A percentile compares a stretch with the other conserved stretches of the same genome.
These are phyloP conservation scores for Blastobotrys mokoenaii DNA, from an alignment of 805 yeast species.

Conservation along the genomic window DNA sequence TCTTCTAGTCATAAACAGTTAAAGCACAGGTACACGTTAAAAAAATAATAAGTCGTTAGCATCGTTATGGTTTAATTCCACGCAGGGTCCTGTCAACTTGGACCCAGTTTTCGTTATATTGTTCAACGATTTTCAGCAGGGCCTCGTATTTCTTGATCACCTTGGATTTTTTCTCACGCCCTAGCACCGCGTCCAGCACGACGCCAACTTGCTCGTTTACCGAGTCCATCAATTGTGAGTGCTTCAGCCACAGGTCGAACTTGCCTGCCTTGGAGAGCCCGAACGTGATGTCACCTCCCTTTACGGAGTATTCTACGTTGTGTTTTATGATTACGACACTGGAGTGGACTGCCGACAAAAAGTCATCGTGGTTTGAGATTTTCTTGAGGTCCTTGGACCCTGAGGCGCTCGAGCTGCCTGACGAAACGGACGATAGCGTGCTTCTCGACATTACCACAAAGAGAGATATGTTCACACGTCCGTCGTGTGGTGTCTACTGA, in stretches of 20 bases:
- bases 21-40: too few species aligned
- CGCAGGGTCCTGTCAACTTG: not conserved
- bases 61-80: not conserved
- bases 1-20: not conserved
- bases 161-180: not conserved
- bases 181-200: not conserved
- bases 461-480: too few species aligned
- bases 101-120: not conserved
- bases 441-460: too few species aligned
- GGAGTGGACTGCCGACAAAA: too few species aligned
- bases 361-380: too few species aligned
- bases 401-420: too few species aligned
- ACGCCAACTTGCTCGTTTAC: not conserved
- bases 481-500: too few species aligned
- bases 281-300: not conserved
- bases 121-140: not conserved
- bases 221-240: not conserved
- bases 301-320: not conserved
- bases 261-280: not conserved
- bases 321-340: too few species aligned
- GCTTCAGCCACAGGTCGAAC: constrained; percentile 1
- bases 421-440: too few species aligned
- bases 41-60: too few species aligned
- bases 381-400: too few species aligned
- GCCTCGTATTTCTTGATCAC: not conserved